Evolutionary conservation across 805 yeast genomes (phyloP).

Genomic region (Candida orba): DNA sequence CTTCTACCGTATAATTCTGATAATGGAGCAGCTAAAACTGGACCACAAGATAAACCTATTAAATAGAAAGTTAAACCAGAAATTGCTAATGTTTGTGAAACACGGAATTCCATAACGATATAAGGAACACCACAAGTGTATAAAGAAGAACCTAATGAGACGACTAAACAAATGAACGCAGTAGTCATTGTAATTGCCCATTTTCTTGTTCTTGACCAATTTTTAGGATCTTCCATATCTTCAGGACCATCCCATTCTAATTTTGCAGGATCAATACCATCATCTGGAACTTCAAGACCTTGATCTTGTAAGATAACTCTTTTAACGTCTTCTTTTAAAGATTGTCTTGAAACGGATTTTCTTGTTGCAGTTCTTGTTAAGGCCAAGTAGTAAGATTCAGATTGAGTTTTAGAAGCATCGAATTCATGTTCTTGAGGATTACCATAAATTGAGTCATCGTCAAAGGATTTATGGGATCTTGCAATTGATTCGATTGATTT

Average conservation of each 20-base stretch:
- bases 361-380: slow-evolving; percentile 21
- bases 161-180: slow-evolving; percentile 58
- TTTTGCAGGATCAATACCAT: slow-evolving; percentile 31
- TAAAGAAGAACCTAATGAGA: slow-evolving; percentile 69
- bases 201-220: slow-evolving; percentile 58
- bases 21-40: slow-evolving; percentile 64
- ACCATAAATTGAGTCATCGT: slow-evolving; percentile 11
- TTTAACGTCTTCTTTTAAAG: slow-evolving; percentile 4
- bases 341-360: slow-evolving; percentile 13
- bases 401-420: slow-evolving; percentile 1
- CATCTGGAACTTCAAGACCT: slow-evolving; percentile 11
- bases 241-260: slow-evolving; percentile 56
- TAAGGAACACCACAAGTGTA: slow-evolving; percentile 60
- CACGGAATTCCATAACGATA: slow-evolving; percentile 39
- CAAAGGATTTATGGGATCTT: slow-evolving; percentile 14
- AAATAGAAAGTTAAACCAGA: slow-evolving; percentile 66
- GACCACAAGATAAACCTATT: slow-evolving; percentile 66
- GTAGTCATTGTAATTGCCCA: slow-evolving; percentile 62
- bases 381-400: slow-evolving; percentile 20
- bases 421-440: slow-evolving; percentile 14
- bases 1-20: slow-evolving; percentile 66
- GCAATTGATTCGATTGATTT: slow-evolving; percentile 6
- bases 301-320: slow-evolving; percentile 10
- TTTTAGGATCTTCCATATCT: slow-evolving; percentile 59
- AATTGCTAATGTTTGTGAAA: slow-evolving; percentile 53